Evolutionary conservation across 768 basidiomycete species (phyloP).

Genomic region (Pleurotus eryngii): DNA sequence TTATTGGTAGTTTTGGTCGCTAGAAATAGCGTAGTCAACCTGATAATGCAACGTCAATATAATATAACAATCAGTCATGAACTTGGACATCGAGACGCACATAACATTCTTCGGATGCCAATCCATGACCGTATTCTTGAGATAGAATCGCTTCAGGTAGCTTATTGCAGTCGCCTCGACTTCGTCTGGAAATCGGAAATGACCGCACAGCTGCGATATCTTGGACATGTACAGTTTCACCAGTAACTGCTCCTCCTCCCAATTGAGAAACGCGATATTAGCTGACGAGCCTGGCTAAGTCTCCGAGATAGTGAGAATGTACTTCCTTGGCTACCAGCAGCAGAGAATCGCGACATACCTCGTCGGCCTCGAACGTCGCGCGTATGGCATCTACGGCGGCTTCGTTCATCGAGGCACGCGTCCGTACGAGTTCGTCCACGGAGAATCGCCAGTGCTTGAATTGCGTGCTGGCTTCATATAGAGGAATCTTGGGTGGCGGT

Average conservation of each 20-base stretch:
- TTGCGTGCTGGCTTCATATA: constrained; percentile 80
- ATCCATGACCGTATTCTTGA: constrained; percentile 98
- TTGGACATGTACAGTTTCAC: constrained; percentile 88
- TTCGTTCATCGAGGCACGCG: constrained; percentile 66
- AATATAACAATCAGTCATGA: not conserved
- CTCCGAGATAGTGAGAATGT: constrained; percentile 17
- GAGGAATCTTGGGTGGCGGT: constrained; percentile 31
- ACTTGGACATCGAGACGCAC: constrained; percentile 42
- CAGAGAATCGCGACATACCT: constrained; percentile 42
- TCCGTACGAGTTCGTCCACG: constrained; percentile 51
- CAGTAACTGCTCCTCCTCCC: constrained; percentile 83
- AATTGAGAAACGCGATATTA: constrained; percentile 67
- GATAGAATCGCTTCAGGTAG: constrained; percentile 95
- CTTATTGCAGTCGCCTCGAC: constrained; percentile 90
- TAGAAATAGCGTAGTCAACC: constrained; percentile 93
- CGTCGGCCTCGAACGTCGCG: constrained; percentile 72
- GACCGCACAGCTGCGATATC: constrained; percentile 78
- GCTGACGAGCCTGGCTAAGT: constrained; percentile 69
- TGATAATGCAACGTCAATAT: constrained; percentile 27
- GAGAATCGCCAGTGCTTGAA: constrained; percentile 91
- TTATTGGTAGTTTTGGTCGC: constrained; percentile 98
- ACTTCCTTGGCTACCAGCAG: constrained; percentile 5
- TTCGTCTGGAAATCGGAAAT: constrained; percentile 86
- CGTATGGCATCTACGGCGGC: constrained; percentile 77
- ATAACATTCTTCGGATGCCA: constrained; percentile 99